Conservation (phyloP, 2,329 filamentous ascomycete species). For the Pyrenophora teres region DNA sequence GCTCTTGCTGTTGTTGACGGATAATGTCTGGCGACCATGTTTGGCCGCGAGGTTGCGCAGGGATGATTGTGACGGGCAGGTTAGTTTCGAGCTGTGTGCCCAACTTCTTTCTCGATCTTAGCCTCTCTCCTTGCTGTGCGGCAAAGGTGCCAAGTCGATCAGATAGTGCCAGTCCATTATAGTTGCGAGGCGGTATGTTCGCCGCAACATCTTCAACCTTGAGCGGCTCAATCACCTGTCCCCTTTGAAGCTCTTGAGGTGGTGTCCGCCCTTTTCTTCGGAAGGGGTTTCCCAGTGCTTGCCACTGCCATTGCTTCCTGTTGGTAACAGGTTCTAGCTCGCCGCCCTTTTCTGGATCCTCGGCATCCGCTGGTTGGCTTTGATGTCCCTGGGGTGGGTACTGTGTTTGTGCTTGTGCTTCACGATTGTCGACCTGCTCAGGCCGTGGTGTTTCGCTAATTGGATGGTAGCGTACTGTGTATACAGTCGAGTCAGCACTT, state of each 20-base stretch:
- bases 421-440: slow-evolving; percentile 19
- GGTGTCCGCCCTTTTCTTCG: slow-evolving; percentile 62
- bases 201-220: slow-evolving; percentile 41
- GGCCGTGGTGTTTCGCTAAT: slow-evolving; percentile 51
- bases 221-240: slow-evolving; percentile 55
- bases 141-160: slow-evolving; percentile 55
- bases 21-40: slow-evolving; percentile 58
- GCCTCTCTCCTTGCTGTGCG: slow-evolving; percentile 54
- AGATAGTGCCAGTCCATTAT: slow-evolving; percentile 52
- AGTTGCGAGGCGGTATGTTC: slow-evolving; percentile 50
- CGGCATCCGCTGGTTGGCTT: slow-evolving; percentile 17
- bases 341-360: slow-evolving; percentile 42
- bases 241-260: slow-evolving; percentile 64
- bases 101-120: slow-evolving; percentile 47
- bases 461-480: slow-evolving; percentile 66
- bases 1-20: slow-evolving; percentile 26
- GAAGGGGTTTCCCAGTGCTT: slow-evolving; percentile 61
- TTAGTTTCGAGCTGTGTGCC: slow-evolving; percentile 46
- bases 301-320: slow-evolving; percentile 52
- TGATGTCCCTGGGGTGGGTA: slow-evolving; percentile 4
- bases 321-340: slow-evolving; percentile 14
- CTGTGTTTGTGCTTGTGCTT: slow-evolving; percentile 9
- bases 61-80: slow-evolving; percentile 64
- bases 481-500: slow-evolving; percentile 67
- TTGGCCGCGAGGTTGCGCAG: slow-evolving; percentile 60